These are phyloP conservation scores for Fusarium begoniae DNA, from an alignment of 2,329 filamentous ascomycete species.

Conservation along the genomic window DNA sequence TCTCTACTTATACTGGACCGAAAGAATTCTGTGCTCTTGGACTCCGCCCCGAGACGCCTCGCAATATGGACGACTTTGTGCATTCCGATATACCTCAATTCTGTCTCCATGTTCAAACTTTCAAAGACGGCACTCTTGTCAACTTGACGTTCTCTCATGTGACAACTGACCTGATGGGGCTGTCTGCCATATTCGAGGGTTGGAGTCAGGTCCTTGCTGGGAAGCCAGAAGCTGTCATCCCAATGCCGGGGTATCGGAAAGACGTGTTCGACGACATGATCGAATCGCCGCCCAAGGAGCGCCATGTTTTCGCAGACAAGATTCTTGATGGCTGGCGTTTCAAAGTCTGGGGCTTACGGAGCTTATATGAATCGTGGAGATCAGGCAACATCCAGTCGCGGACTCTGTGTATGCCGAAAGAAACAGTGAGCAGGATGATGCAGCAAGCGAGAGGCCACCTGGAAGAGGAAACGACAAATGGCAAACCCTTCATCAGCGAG, in stretches of 20 bases:
- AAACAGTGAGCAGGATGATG: not conserved
- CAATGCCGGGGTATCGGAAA: not conserved
- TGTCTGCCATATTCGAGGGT: slow-evolving; percentile 11
- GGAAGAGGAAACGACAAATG: accelerated
- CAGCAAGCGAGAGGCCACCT: not conserved
- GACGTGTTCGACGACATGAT: not conserved
- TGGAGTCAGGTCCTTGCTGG: slow-evolving; percentile 13
- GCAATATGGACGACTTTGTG: slow-evolving; percentile 11
- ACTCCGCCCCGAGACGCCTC: not conserved
- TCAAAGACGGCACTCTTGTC: slow-evolving; percentile 18
- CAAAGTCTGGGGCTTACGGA: slow-evolving; percentile 4
- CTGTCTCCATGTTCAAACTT: slow-evolving; percentile 14
- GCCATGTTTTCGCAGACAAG: not conserved
- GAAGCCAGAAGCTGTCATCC: not conserved
- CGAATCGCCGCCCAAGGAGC: not conserved
- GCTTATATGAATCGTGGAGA: slow-evolving; percentile 11
- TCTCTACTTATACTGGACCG: not conserved
- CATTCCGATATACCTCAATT: slow-evolving; percentile 11
- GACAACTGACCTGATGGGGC: slow-evolving; percentile 12
- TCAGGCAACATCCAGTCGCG: not conserved
- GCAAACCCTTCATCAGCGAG: not conserved
- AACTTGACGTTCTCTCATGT: slow-evolving; percentile 13
- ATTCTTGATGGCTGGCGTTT: slow-evolving; percentile 14
- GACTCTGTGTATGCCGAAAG: slow-evolving; percentile 6
- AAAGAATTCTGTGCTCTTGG: slow-evolving; percentile 14